These are phyloP conservation scores for Sclerotinia trifoliorum DNA, from an alignment of 2,329 filamentous ascomycete species.

Conservation along the genomic window DNA sequence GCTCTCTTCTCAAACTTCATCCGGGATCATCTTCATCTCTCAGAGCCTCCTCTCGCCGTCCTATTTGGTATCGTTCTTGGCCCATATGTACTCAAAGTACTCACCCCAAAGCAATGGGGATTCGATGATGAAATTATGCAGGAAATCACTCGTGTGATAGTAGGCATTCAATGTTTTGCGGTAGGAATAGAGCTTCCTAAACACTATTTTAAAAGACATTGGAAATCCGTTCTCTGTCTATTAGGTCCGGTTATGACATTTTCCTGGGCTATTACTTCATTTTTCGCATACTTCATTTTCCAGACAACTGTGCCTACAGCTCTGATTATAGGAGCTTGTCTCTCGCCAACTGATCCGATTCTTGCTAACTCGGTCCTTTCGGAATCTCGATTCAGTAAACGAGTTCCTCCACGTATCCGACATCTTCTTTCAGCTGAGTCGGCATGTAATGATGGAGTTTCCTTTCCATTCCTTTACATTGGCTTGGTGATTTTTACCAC, in stretches of 20 bases:
- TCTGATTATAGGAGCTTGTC: conserved; percentile 52
- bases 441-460: conserved; percentile 56
- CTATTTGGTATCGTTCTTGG: conserved; percentile 70
- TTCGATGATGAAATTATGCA: conserved; percentile 67
- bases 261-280: conserved; percentile 46
- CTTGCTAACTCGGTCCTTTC: conserved; percentile 53
- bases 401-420: conserved; percentile 52
- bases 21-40: conserved; percentile 58
- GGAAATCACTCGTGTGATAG: conserved; percentile 68
- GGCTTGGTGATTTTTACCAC: conserved; percentile 47
- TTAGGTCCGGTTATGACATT: conserved; percentile 36
- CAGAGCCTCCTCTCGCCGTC: conserved; percentile 60
- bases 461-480: conserved; percentile 56
- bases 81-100: conserved; percentile 63
- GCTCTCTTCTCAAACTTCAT: conserved; percentile 59
- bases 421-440: conserved; percentile 54
- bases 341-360: conserved; percentile 57
- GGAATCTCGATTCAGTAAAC: conserved; percentile 51
- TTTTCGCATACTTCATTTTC: conserved; percentile 49
- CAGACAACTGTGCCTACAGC: conserved; percentile 47
- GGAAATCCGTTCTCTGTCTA: conserved; percentile 34
- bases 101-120: conserved; percentile 61
- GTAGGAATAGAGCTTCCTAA: conserved; percentile 68
- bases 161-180: conserved; percentile 72
- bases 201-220: conserved; percentile 37